A percentile compares a stretch with the other conserved stretches of the same genome.
Conservation (phyloP, 306 rosid species). For the Castanea sativa region DNA sequence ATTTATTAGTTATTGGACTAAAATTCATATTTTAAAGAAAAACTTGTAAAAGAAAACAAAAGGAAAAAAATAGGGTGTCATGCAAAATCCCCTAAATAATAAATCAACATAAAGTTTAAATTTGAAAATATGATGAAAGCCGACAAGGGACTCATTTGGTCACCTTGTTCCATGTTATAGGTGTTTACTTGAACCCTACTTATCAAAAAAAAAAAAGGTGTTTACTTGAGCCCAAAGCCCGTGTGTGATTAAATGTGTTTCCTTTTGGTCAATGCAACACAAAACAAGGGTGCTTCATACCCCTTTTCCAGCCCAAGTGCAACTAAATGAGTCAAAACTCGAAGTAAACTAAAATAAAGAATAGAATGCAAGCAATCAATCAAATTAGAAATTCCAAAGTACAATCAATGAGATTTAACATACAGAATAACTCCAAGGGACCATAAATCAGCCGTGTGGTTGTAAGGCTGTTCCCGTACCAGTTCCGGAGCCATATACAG, state of each 20-base stretch:
- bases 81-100: not conserved
- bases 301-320: not conserved
- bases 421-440: slow-evolving; percentile 98
- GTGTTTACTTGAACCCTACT: not conserved
- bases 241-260: not conserved
- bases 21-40: not conserved
- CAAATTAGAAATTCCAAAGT: not conserved
- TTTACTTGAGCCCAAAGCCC: not conserved
- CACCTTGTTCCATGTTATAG: not conserved
- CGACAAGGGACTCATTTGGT: not conserved
- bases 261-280: not conserved
- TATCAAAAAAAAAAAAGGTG: not conserved
- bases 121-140: not conserved
- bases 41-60: not conserved
- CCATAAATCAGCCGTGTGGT: slow-evolving; percentile 96
- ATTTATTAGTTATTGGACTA: not conserved
- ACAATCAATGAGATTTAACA: slow-evolving; percentile 26
- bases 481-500: slow-evolving; percentile 99
- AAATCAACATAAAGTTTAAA: not conserved
- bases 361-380: not conserved
- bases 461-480: slow-evolving; percentile 96
- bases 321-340: not conserved
- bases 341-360: not conserved
- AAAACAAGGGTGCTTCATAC: not conserved
- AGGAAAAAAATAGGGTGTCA: not conserved